Conservation (phyloP, 805 yeast species). For the Zygoascus flipseniorum region DNA sequence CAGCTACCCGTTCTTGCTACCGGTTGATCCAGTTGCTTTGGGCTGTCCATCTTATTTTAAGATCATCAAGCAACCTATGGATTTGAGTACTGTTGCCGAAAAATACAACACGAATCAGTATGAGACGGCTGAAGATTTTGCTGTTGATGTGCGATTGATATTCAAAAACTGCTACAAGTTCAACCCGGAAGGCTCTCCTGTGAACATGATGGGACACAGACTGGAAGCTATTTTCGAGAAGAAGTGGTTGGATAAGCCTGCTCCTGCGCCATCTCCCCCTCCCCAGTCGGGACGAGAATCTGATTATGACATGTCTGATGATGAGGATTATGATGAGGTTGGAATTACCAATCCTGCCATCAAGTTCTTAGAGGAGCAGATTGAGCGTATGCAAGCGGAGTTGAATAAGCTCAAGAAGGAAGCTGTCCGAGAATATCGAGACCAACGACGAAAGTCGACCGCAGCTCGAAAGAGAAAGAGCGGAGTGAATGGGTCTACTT, state of each 20-base stretch:
- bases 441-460: conserved; percentile 50
- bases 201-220: conserved; percentile 89
- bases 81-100: conserved; percentile 71
- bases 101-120: conserved; percentile 82
- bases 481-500: conserved; percentile 1
- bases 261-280: conserved; percentile 53
- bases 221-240: conserved; percentile 79
- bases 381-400: conserved; percentile 77
- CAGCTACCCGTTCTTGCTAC: conserved; percentile 84
- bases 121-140: conserved; percentile 82
- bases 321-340: conserved; percentile 32
- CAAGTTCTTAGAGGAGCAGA: conserved; percentile 77
- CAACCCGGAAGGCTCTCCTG: conserved; percentile 97
- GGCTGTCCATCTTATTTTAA: conserved; percentile 87
- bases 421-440: conserved; percentile 14
- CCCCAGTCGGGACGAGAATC: conserved; percentile 35
- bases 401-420: conserved; percentile 70
- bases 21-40: conserved; percentile 92
- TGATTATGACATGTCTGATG: conserved; percentile 32
- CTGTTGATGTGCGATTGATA: conserved; percentile 69
- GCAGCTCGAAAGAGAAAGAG: conserved; percentile 28
- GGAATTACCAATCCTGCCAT: conserved; percentile 82
- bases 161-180: conserved; percentile 84
- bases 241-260: conserved; percentile 81
- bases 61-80: conserved; percentile 89